A percentile compares a stretch with the other conserved stretches of the same genome.
Evolutionary conservation across 345 rosid species (phyloP).

Genomic region (Excoecaria cochinchinensis): DNA sequence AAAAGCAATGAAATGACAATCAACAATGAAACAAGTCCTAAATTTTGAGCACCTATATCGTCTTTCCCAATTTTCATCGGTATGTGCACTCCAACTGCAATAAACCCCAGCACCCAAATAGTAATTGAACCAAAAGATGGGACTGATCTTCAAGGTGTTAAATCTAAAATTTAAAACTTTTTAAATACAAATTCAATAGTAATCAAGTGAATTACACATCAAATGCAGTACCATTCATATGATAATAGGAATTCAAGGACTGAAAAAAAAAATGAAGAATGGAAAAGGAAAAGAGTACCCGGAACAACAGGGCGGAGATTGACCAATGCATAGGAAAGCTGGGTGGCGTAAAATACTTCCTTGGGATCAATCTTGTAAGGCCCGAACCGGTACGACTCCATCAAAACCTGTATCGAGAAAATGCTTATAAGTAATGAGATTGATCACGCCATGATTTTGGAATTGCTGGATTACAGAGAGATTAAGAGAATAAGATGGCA

Average conservation of each 20-base stretch:
- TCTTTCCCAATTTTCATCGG: neutral
- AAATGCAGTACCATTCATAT: neutral
- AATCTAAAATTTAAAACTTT: neutral
- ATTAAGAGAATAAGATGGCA: neutral
- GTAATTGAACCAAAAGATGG: neutral
- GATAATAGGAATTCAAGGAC: neutral
- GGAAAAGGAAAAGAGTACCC: constrained; percentile 35
- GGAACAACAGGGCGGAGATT: constrained; percentile 87
- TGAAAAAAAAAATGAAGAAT: neutral
- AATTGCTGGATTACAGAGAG: neutral
- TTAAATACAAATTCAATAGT: neutral
- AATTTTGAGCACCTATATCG: neutral
- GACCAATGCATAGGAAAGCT: constrained; percentile 77
- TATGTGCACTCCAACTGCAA: no score
- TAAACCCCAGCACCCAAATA: neutral
- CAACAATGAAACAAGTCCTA: neutral
- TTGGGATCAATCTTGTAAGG: constrained; percentile 63
- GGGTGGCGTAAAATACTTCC: constrained; percentile 76
- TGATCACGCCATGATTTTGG: neutral
- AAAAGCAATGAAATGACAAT: no score
- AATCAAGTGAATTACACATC: neutral
- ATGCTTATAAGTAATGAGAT: no score
- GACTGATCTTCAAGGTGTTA: neutral
- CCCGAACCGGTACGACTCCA: constrained; percentile 49
- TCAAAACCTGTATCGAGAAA: constrained; percentile 35